Evolutionary conservation across 768 basidiomycete species (phyloP).

Genomic region (Strobilomyces confusus): DNA sequence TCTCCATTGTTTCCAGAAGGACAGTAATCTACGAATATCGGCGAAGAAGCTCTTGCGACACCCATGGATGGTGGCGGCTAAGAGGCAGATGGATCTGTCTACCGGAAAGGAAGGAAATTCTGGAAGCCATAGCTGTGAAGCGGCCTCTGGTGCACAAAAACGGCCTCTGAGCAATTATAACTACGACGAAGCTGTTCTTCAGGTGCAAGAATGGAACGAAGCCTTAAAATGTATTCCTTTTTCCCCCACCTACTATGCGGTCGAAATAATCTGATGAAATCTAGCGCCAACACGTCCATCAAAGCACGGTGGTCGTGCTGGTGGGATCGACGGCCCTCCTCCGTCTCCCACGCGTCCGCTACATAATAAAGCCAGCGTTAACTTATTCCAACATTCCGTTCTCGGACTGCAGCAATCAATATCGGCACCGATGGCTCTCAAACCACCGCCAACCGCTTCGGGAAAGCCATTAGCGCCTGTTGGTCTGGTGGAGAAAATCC

Average conservation of each 20-base stretch:
- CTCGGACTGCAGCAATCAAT: conserved; percentile 34
- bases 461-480: conserved; percentile 24
- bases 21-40: conserved; percentile 88
- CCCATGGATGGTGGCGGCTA: conserved; percentile 91
- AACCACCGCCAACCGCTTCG: conserved; percentile 15
- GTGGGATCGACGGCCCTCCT: conserved; percentile 37
- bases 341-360: conserved; percentile 39
- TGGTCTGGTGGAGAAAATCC: conserved; percentile 36
- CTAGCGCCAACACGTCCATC: conserved; percentile 70
- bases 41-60: conserved; percentile 91
- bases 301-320: conserved; percentile 53
- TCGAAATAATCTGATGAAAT: conserved; percentile 4
- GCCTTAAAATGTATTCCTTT: conserved; percentile 73
- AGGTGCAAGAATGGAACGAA: conserved; percentile 99
- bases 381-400: conserved; percentile 30
- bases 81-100: conserved; percentile 58
- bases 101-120: conserved; percentile 26
- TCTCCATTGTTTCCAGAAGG: conserved; percentile 98
- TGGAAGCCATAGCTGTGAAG: conserved; percentile 34
- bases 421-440: conserved; percentile 29
- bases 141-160: conserved; percentile 32
- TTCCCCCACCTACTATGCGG: conserved; percentile 13
- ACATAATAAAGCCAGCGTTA: conserved; percentile 26
- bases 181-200: conserved; percentile 89
- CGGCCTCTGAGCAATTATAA: conserved; percentile 76